phyloP scores from a whole-genome alignment of 345 rosid genomes.

The Gossypium bickii region DNA sequence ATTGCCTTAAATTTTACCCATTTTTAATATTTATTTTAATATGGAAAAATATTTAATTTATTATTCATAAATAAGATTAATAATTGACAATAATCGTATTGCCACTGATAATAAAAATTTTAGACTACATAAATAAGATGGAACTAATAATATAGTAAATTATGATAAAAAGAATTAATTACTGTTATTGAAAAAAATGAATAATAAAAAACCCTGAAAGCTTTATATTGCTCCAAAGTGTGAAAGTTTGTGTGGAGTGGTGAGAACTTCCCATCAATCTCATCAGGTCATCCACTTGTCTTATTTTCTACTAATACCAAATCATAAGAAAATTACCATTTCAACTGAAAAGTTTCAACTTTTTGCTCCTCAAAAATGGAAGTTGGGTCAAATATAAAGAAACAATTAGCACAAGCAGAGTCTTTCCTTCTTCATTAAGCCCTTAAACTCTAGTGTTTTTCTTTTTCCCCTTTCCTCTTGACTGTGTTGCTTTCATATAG shows the following conservation, averaged over 20 bases:
- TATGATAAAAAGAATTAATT: too few relatives aligned
- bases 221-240: conserved; percentile 20
- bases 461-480: background rate
- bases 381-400: conserved; percentile 20
- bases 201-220: too few relatives aligned
- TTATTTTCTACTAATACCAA: background rate
- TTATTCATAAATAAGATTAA: too few relatives aligned
- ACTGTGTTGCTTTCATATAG: conserved; percentile 10
- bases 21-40: too few relatives aligned
- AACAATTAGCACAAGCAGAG: background rate
- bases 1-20: too few relatives aligned
- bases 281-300: background rate
- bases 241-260: background rate
- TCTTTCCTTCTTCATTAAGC: too few relatives aligned
- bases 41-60: too few relatives aligned
- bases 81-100: too few relatives aligned
- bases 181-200: too few relatives aligned
- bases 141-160: too few relatives aligned
- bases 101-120: too few relatives aligned
- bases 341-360: background rate
- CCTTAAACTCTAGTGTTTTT: background rate
- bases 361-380: conserved; percentile 21
- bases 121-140: too few relatives aligned
- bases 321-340: background rate
- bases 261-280: conserved; percentile 25